These are phyloP conservation scores for Myochromella boudieri DNA, from an alignment of 768 basidiomycete species.

Conservation along the genomic window DNA sequence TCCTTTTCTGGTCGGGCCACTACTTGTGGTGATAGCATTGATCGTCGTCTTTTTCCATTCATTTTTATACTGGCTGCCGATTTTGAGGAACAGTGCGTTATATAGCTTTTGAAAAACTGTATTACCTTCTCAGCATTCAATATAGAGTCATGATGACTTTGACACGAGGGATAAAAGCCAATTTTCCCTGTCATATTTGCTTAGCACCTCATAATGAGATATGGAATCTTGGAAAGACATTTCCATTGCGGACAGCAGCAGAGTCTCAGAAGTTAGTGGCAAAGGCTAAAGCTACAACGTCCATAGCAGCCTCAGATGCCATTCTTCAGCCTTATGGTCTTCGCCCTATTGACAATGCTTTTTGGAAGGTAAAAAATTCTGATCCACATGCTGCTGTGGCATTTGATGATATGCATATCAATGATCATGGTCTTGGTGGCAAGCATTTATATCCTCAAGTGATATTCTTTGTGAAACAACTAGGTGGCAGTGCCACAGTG, in stretches of 20 bases:
- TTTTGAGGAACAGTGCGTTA: conserved; percentile 33
- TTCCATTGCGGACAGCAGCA: conserved; percentile 13
- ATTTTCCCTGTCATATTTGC: conserved; percentile 34
- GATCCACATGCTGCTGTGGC: conserved; percentile 33
- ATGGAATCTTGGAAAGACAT: conserved; percentile 15
- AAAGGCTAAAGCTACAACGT: conserved; percentile 8
- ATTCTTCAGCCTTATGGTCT: conserved; percentile 21
- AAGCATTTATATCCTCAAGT: conserved; percentile 30
- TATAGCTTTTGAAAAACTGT: neutral
- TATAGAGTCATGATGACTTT: conserved; percentile 1
- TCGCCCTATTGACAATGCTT: conserved; percentile 35
- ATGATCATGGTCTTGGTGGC: conserved; percentile 30
- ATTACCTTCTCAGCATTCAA: neutral
- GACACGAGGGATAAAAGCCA: conserved; percentile 20
- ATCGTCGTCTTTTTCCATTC: conserved; percentile 20
- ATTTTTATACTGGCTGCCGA: conserved; percentile 29
- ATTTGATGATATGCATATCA: conserved; percentile 39
- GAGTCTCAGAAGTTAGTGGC: conserved; percentile 14
- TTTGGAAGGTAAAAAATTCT: conserved; percentile 34
- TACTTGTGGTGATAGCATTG: conserved; percentile 20
- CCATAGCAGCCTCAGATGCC: conserved; percentile 17
- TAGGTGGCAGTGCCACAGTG: conserved; percentile 11
- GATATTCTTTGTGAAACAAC: conserved; percentile 17
- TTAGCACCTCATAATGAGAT: conserved; percentile 25
- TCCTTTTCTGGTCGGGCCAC: no score